Evolutionary conservation across 2,329 filamentous ascomycete species (phyloP), one percentile per base, ranked within the genome.

Genomic region (Microdochium nivale): DNA sequence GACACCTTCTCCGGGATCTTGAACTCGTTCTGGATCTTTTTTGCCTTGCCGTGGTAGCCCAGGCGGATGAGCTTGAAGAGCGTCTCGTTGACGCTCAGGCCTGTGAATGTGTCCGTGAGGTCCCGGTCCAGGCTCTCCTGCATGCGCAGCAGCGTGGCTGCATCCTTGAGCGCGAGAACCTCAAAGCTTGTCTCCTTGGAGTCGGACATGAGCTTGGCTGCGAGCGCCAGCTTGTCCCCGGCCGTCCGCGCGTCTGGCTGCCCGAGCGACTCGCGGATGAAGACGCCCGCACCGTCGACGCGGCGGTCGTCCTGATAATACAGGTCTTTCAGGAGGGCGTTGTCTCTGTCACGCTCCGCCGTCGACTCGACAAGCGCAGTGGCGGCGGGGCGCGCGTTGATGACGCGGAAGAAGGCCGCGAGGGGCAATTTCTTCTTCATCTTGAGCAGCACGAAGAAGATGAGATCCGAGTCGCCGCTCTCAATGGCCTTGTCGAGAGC

Each of bases 231-330:
- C 71, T 96, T 97, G 67, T 97, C 94, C 1, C 81, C 79, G 4
- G 88, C 80, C 1, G 83, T 84, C 32, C 84, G 78, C 25, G 83
- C 74, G 55, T 87, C 83, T 1, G 83, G 77, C 62, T 94, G 88
- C 3, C 78, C 72, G 8, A 99, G 74, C 1, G 91, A 88, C 69
- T 99, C 92, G 21, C 83, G 82, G 14, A 99, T 74, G 53, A 97
- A 87, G 2, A 99, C 83, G 53, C 90, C 87, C 0, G 92, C 88
- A 2, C 94, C 90, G 57, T 97, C 94, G 4, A 90, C 74, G 3
- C 91, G 83, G 4, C 92, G 83, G 65, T 99, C 94, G 61, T 97
- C 94, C 70, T 97, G 94, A 66, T 99, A 99, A 71, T 94, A 99
- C 3, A 99, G 75, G 64, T 97, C 94, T 63, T 97, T 99, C 25